These are phyloP conservation scores for Mycena polygramma DNA, from an alignment of 768 basidiomycete species.

Conservation along the genomic window DNA sequence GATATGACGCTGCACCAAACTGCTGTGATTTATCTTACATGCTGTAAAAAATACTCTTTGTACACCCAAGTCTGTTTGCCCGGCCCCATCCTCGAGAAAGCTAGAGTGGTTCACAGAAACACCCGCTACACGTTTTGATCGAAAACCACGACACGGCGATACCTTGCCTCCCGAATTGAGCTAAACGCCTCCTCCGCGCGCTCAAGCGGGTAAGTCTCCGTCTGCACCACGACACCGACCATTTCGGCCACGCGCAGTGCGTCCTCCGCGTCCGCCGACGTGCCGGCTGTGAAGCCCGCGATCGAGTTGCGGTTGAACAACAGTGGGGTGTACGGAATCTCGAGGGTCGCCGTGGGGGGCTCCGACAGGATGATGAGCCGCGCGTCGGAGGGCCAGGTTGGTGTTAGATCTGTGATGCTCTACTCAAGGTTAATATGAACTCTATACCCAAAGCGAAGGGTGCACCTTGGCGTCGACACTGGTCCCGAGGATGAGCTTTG, in stretches of 20 bases:
- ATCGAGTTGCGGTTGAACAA: conserved; percentile 41
- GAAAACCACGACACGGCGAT: conserved; percentile 27
- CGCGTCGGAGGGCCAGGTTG: conserved; percentile 37
- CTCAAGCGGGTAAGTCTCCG: conserved; percentile 30
- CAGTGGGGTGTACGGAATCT: conserved; percentile 25
- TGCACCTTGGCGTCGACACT: conserved; percentile 41
- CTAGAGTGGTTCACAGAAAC: no score
- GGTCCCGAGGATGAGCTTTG: conserved; percentile 52
- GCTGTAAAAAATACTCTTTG: no score
- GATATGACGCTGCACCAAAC: no score
- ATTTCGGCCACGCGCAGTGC: conserved; percentile 25
- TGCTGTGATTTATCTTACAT: no score
- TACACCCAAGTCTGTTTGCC: no score
- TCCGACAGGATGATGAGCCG: conserved; percentile 4
- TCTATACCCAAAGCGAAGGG: not conserved
- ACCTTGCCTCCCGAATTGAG: conserved; percentile 14
- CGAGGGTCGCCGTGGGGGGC: conserved; percentile 11
- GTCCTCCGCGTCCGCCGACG: conserved; percentile 30
- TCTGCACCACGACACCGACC: conserved; percentile 25
- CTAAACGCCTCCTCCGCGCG: conserved; percentile 32
- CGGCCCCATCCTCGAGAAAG: no score
- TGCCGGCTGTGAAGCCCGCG: conserved; percentile 40
- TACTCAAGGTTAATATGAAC: not conserved
- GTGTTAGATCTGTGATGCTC: conserved; percentile 30
- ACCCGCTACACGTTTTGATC: no score